Conservation (phyloP, 106 monocot species). For the Alisma plantagoaquatica region DNA sequence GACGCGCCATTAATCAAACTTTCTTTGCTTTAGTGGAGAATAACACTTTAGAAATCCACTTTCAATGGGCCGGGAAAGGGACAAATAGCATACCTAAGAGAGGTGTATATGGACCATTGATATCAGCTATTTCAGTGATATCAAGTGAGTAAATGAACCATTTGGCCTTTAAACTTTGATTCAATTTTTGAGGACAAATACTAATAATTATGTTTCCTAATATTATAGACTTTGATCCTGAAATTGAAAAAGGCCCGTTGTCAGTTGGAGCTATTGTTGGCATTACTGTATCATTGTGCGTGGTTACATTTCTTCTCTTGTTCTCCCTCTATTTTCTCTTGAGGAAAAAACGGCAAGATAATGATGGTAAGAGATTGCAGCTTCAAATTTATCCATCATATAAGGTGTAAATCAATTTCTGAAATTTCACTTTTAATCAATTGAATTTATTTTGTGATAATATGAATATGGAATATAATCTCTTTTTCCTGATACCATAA, state of each 20-base stretch:
- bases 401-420: neutral
- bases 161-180: neutral
- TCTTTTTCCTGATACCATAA: no score
- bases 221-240: conserved; percentile 25
- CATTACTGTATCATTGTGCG: conserved; percentile 10
- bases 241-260: conserved; percentile 9
- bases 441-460: neutral
- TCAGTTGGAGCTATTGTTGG: conserved; percentile 17
- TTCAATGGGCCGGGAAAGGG: conserved; percentile 18
- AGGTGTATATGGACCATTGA: conserved; percentile 36
- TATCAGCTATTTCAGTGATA: conserved; percentile 58
- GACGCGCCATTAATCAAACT: conserved; percentile 13
- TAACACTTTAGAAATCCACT: conserved; percentile 44
- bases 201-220: no score
- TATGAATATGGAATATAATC: no score
- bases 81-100: conserved; percentile 9
- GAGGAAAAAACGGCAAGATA: conserved; percentile 7
- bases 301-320: conserved; percentile 6
- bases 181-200: neutral
- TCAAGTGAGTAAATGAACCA: conserved; percentile 29
- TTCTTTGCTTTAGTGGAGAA: conserved; percentile 26
- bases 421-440: neutral
- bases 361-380: conserved; percentile 15
- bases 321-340: conserved; percentile 8
- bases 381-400: neutral